Base-by-base conservation (phyloP, 1,284 basidiomycete species). In the Ganoderma sp. region DNA sequence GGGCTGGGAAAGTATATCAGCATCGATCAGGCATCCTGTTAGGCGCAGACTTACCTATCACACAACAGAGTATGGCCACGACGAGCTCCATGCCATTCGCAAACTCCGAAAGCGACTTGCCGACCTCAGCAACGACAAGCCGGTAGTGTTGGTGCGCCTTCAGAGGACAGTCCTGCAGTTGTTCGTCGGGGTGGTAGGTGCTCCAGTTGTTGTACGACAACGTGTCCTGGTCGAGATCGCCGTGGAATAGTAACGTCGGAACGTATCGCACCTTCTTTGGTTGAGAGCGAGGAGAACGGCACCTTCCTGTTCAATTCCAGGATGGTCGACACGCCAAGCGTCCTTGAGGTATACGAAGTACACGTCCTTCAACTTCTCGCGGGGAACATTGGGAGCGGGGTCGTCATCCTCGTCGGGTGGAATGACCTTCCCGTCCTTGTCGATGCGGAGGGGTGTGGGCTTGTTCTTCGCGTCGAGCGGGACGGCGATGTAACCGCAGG, bases 251-350 rank as follows among this genome's bases (percentile, higher is more conserved):
- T 1, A 73, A 19, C 2, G 64, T 67, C 0, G 75, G 69, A 17
- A 77, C 72, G 37, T 74, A 64, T 0, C 56, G 67, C 8, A 77
- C 74, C 0, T 64, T 41, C 0, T 65, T n/a, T 42, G 2, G 32
- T 75, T 58, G 2, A 79, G 71, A 9, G 61, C 28, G 9, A 62
- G 43, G 34, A 69, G 63, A 5, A 63, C 41, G 8, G 10, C 19
- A 9, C 69, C 69, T 25, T 69, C 69, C 52, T 59, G 39, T 32
- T 67, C 60, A 14, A 69, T 63, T 7, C 54, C 61, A 2, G 19
- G 17, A 17, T 28, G 14, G 2, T 54, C 60, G 12, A 69, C 64
- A 17, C 69, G 69, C 69, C 69, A 70, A 6, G 64, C 66, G 41
- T 70, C 69, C 66, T 70, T 70, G 25, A 70, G 42, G 22, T 64